A percentile compares a stretch with the other conserved stretches of the same genome.
phyloP scores from a whole-genome alignment of 2,329 filamentous ascomycete genomes.

The Hansfordia pulvinata region DNA sequence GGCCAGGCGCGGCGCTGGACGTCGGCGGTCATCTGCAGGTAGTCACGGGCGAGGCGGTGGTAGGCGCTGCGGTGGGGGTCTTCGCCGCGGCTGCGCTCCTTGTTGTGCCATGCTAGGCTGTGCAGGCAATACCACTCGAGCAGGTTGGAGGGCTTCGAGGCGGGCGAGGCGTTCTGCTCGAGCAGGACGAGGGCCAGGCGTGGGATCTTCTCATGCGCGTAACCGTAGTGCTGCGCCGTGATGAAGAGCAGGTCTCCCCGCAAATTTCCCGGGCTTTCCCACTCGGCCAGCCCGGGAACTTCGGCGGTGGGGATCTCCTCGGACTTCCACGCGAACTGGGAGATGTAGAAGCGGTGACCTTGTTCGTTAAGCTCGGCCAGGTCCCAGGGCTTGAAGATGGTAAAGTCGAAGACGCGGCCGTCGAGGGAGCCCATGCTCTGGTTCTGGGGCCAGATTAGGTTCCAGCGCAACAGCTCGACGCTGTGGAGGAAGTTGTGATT shows the following conservation, averaged over 20 bases:
- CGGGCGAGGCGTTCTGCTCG: slow-evolving; percentile 6
- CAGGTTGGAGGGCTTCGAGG: slow-evolving; percentile 9
- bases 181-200: slow-evolving; percentile 10
- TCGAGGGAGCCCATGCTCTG: slow-evolving; percentile 12
- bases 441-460: slow-evolving; percentile 9
- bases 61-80: slow-evolving; percentile 5
- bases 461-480: slow-evolving; percentile 10
- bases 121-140: slow-evolving; percentile 13
- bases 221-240: slow-evolving; percentile 9
- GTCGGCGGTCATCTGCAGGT: slow-evolving; percentile 9
- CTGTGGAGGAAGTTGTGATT: slow-evolving; percentile 9
- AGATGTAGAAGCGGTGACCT: slow-evolving; percentile 15
- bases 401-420: slow-evolving; percentile 14
- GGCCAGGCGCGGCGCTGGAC: slow-evolving; percentile 11
- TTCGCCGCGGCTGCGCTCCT: slow-evolving; percentile 5
- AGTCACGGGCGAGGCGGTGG: slow-evolving; percentile 10
- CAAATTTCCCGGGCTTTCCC: slow-evolving; percentile 9
- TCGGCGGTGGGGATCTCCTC: slow-evolving; percentile 11
- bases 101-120: slow-evolving; percentile 9
- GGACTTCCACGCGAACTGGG: slow-evolving; percentile 10
- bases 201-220: slow-evolving; percentile 11
- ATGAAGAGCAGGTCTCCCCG: slow-evolving; percentile 13
- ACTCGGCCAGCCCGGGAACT: slow-evolving; percentile 8
- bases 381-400: slow-evolving; percentile 14
- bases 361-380: slow-evolving; percentile 10